Conservation (phyloP, 2,329 filamentous ascomycete species). For the Talaromyces sp. region DNA sequence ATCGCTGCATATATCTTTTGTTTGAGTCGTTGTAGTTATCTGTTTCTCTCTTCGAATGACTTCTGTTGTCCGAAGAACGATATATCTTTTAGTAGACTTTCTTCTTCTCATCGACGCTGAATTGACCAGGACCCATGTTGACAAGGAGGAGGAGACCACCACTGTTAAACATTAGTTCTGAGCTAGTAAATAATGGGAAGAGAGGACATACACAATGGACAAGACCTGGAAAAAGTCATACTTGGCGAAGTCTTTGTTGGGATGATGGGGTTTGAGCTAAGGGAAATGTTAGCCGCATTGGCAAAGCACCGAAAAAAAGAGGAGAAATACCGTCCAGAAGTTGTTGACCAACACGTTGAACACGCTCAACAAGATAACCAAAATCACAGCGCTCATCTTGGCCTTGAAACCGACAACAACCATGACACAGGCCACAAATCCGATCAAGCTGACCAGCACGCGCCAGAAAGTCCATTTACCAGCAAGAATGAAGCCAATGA, state of each 20-base stretch:
- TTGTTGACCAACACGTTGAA: conserved; percentile 99
- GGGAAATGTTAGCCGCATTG: background rate
- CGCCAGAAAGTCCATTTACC: conserved; percentile 90
- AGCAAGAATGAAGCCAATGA: conserved; percentile 92
- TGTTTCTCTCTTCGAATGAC: background rate
- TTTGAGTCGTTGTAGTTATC: conserved; percentile 3
- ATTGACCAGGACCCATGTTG: conserved; percentile 96
- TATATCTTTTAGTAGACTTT: conserved; percentile 79
- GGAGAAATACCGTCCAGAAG: conserved; percentile 88
- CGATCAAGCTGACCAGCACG: conserved; percentile 77
- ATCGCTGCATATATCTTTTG: conserved; percentile 8
- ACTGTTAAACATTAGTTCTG: conserved; percentile 36
- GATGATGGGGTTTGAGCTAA: conserved; percentile 93
- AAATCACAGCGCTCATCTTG: conserved; percentile 94
- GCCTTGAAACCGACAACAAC: conserved; percentile 99
- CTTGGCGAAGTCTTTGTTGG: conserved; percentile 99
- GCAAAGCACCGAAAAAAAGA: background rate
- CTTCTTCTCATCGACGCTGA: conserved; percentile 99
- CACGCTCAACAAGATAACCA: conserved; percentile 90
- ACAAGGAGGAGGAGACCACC: conserved; percentile 93
- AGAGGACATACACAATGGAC: conserved; percentile 74
- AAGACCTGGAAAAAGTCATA: conserved; percentile 99
- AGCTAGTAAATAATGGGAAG: background rate
- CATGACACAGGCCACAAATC: conserved; percentile 92
- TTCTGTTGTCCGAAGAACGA: background rate